Conservation (phyloP, 805 yeast genomes). For the Candida boleticola region DNA sequence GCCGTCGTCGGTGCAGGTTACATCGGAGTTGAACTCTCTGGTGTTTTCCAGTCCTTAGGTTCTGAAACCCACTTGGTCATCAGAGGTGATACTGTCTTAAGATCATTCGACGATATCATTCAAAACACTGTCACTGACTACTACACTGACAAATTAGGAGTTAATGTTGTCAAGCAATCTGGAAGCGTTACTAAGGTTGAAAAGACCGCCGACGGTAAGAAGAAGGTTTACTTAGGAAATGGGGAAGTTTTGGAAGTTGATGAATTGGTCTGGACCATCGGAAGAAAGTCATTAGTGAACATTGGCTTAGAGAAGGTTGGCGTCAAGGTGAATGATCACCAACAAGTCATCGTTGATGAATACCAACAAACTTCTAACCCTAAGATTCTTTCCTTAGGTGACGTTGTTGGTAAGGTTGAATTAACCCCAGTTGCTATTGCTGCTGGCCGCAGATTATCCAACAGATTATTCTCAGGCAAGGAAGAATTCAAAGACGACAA, state of each 20-base stretch:
- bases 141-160: constrained; percentile 73
- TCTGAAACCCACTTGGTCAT: constrained; percentile 83
- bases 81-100: constrained; percentile 86
- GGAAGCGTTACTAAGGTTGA: constrained; percentile 41
- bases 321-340: constrained; percentile 56
- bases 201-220: constrained; percentile 29
- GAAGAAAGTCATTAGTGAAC: constrained; percentile 75
- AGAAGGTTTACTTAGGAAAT: constrained; percentile 37
- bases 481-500: constrained; percentile 66
- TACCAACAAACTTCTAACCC: constrained; percentile 76
- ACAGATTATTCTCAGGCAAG: constrained; percentile 83
- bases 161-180: constrained; percentile 71
- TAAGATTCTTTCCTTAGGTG: constrained; percentile 85
- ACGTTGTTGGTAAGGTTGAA: constrained; percentile 89
- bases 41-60: constrained; percentile 87
- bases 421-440: constrained; percentile 99
- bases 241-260: constrained; percentile 57
- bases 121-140: constrained; percentile 76
- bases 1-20: constrained; percentile 98
- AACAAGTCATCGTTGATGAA: constrained; percentile 78
- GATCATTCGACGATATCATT: constrained; percentile 82
- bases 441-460: constrained; percentile 91
- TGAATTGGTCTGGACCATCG: constrained; percentile 88
- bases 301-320: constrained; percentile 78
- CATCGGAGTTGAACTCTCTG: constrained; percentile 94